Evolutionary conservation across 495 filamentous ascomycete genomes (phyloP), one percentile per base, ranked within the genome.

Genomic region (Tuber magnatum): DNA sequence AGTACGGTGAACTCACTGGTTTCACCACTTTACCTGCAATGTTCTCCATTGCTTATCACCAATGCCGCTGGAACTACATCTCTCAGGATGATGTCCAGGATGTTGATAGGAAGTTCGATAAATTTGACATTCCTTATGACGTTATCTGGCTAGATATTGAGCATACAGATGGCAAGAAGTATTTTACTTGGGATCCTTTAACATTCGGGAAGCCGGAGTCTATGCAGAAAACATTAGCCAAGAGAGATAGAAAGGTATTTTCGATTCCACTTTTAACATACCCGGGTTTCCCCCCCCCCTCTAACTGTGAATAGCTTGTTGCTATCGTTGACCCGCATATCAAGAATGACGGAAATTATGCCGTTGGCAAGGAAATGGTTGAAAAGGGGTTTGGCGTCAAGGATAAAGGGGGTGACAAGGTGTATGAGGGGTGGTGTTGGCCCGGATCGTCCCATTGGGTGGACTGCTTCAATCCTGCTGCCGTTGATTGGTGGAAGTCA

Each of bases 111-210:
- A 97, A 96, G 82, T 96, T 99, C 84, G 94, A 97, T 85, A 96
- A 94, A 83, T 88, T 91, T 83, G 88, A 93, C 73, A 97, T 98
- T 70, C 95, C 95, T 2, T 99, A 97, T 83, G 95, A 99, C 85
- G 92, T 97, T 69, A 98, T 99, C 77, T 99, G 95, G 95, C 89
- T 99, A 18, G 95, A 99, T 79, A 91, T 99, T 81, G 95, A 98
- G 83, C 98, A 97, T 83, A 94, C 93, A 0, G 92, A 98, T 73
- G 93, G 90, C 83, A 94, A 94, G 83, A 96, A 96, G 84, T 99
- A 98, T 85, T 98, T 99, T 83, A 97, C 93, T 12, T 99, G 93
- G 93, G 95, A 99, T 82, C 87, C 89, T 4, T 86, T 94, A 75
- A 92, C 88, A 32, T 99, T 99, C 84, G 87, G 88, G 6, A 90